Percentiles rank a stretch among this genome's conserved stretches.
Conservation (phyloP, 2,329 filamentous ascomycete genomes). For the Alternaria gaisen region DNA sequence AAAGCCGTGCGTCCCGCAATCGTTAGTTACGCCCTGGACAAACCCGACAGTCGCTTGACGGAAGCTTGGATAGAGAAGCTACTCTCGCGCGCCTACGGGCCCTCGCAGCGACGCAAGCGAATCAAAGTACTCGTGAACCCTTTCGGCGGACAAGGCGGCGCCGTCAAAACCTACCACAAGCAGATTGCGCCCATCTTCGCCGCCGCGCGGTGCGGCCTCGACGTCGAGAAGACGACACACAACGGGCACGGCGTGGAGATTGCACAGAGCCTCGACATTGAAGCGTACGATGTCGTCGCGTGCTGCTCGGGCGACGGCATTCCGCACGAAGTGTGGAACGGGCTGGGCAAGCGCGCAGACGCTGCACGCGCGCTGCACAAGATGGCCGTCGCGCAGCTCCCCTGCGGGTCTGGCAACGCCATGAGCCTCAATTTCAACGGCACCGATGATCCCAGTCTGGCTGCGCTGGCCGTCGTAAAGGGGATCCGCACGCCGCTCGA, state of each 20-base stretch:
- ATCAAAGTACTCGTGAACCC: conserved; percentile 93
- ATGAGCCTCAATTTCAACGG: conserved; percentile 91
- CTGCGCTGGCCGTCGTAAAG: conserved; percentile 86
- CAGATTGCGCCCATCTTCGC: conserved; percentile 84
- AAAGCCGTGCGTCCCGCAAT: conserved; percentile 67
- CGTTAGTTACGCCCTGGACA: conserved; percentile 68
- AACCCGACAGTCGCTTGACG: conserved; percentile 59
- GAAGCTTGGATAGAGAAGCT: conserved; percentile 71
- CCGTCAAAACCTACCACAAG: conserved; percentile 74
- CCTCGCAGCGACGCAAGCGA: conserved; percentile 73
- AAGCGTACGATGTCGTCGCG: conserved; percentile 83
- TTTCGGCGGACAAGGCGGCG: conserved; percentile 82
- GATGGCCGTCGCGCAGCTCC: conserved; percentile 85
- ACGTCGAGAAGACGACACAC: conserved; percentile 75
- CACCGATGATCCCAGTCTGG: conserved; percentile 75
- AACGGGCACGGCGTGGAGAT: conserved; percentile 82
- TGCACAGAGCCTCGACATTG: conserved; percentile 76
- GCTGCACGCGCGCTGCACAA: conserved; percentile 76
- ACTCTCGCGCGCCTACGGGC: conserved; percentile 74
- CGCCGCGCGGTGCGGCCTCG: conserved; percentile 79
- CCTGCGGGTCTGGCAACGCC: conserved; percentile 93
- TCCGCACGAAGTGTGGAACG: conserved; percentile 94
- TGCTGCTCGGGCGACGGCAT: conserved; percentile 93
- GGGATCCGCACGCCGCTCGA: conserved; percentile 85
- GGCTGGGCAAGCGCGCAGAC: conserved; percentile 78